Percentiles rank a stretch among this genome's conserved stretches.
These are phyloP conservation scores for Trametes cingulata DNA, from an alignment of 768 basidiomycete genomes.

Conservation along the genomic window DNA sequence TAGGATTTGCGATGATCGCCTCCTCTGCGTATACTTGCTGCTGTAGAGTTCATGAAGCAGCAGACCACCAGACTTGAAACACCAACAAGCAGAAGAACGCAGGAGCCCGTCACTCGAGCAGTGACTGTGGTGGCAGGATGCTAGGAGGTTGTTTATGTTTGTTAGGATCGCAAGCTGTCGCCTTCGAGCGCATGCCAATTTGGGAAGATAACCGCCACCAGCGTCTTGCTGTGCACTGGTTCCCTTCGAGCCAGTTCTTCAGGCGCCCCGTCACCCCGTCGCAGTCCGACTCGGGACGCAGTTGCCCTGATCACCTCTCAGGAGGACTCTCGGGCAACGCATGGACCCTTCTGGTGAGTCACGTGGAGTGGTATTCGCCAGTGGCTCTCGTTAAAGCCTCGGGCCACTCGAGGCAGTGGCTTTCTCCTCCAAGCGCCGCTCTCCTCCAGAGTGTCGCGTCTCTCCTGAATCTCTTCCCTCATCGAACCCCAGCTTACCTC, in stretches of 20 bases:
- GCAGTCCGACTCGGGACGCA: background rate
- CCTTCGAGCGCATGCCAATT: background rate
- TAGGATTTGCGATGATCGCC: no score
- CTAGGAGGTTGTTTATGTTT: background rate
- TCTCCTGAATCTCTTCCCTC: no score
- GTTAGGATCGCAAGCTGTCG: slow-evolving; percentile 1
- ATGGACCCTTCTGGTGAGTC: background rate
- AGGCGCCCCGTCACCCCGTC: no score
- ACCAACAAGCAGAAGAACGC: no score
- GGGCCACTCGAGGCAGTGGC: background rate
- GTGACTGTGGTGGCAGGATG: background rate
- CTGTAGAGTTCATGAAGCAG: no score
- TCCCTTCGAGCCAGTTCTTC: no score
- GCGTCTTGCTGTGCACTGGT: no score
- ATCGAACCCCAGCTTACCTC: no score
- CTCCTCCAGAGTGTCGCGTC: no score
- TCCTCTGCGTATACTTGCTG: no score
- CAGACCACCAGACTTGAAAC: no score
- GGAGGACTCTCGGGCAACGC: background rate
- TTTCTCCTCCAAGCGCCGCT: background rate
- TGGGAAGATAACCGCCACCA: background rate
- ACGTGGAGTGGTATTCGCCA: background rate
- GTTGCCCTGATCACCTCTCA: no score
- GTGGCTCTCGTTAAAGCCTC: background rate
- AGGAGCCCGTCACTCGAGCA: background rate